Evolutionary conservation across 2,329 filamentous ascomycete genomes (phyloP), one percentile per base, ranked within the genome.

Genomic region (Pestalotiopsis sp.): DNA sequence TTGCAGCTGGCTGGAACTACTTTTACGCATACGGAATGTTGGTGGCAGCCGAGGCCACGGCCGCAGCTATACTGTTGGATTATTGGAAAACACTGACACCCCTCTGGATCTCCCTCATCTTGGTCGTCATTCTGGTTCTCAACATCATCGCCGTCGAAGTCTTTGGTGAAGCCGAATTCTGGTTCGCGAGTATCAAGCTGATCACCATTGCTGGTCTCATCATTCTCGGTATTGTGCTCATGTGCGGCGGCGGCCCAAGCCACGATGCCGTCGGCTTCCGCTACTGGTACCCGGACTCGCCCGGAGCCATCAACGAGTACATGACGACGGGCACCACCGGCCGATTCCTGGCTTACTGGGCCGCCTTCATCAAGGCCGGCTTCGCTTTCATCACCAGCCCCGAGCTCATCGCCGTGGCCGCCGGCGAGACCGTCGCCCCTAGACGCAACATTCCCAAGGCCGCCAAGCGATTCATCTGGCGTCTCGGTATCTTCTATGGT

Each of bases 361-460:
- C 83, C 4, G 86, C 84, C 17, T 85, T 89, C 68, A 81, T 87
- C 68, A 83, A 82, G n/a, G 87, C 87, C 7, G 88, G 87, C 0
- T 91, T 90, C 75, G 86, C 87, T 39, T 91, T 90, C 78, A 85
- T 88, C 75, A 87, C 87, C 5, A 88, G 86, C 1, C 87, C 89
- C 17, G 91, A 93, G 75, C 83, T 92, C 57, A 84, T 86, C 68
- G 87, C 87, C 52, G 86, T 91, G 68, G 89, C 90, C 1, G 90
- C 89, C 4, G 90, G 88, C 59, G 90, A 92, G 81, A 88, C 89
- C 1, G 81, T 88, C 31, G 87, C 90, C 25, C 91, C 90, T 2
- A 86, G 89, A 66, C 84, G 86, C 74, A 91, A 90, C 79, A 88
- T 92, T 68, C 90, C 90, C 68, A 90, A 90, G 80, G 89, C 89